Evolutionary conservation across 148 eudicot genomes (phyloP), one percentile per base, ranked within the genome.

Genomic region (Amaranthus palmeri): DNA sequence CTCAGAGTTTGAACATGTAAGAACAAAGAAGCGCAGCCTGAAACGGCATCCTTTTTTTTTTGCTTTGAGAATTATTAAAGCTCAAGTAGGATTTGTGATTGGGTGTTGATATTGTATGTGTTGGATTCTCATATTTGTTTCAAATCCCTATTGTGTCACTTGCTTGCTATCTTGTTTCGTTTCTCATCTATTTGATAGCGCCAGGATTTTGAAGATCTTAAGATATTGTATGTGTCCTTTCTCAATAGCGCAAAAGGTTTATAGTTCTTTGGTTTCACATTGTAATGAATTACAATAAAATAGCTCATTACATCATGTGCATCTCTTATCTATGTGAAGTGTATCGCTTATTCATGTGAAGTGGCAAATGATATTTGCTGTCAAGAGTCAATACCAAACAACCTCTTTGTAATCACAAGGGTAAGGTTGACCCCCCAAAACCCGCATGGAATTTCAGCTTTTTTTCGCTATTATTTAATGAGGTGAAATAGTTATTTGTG

Each of bases 1-100:
- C 72, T 89, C 96, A 83, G 96, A 95, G 82, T 95, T 95, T 85
- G 89, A 88, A 73, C 93, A 83, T 72, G 98, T 95, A 86, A 86
- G 96, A 25, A 25, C 36, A 25, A 25, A 25, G 36, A 51, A 58
- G 11, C 65, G 44, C 54, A 63, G 45, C 60, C 74, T 54, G 68
- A 41, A 45, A 49, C 50, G 36, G 36, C 67, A 8, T 71, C 40
- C 44, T 65, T 41, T 43, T 60, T 48, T 15, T 18, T 45, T 72
- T 52, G 25, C 48, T 25, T 66, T 47, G 25, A 43, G 9, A 57
- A 11, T 49, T 77, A 4, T 14, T 40, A 11, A 48, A 43, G 45
- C 18, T 7, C 40, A 43, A 61, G 47, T 36, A 41, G 49, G 47
- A 10, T n/a, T 59, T 44, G 17, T 65, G 42, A 18, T 62, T 62